Evolutionary conservation across 176 grass and related monocot genomes (phyloP).

Genomic region (Elaeis guineensis): DNA sequence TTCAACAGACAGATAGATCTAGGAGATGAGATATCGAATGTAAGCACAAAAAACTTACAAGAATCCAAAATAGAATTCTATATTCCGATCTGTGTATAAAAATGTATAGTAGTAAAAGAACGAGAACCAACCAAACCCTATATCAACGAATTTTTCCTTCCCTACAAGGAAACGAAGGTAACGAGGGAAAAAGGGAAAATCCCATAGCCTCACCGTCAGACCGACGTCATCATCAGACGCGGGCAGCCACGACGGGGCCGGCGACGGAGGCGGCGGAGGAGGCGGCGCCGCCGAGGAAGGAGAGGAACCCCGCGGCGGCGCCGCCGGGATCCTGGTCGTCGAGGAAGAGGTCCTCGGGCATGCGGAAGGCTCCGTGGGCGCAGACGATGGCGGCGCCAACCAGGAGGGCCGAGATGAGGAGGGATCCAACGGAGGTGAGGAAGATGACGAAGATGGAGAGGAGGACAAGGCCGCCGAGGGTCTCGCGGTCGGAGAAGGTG

Average conservation of each 20-base stretch:
- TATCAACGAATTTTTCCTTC: too few species aligned
- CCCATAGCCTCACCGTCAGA: too few species aligned
- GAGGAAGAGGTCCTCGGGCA: slow-evolving; percentile 8
- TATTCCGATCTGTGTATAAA: too few species aligned
- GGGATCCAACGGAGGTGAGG: slow-evolving; percentile 15
- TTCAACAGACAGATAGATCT: too few species aligned
- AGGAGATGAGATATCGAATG: too few species aligned
- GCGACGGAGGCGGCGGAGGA: background rate
- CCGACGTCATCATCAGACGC: slow-evolving; percentile 1
- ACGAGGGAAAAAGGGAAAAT: too few species aligned
- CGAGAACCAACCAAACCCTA: too few species aligned
- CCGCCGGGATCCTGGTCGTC: background rate
- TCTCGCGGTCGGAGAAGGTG: slow-evolving; percentile 13
- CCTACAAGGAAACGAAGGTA: too few species aligned
- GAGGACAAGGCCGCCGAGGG: slow-evolving; percentile 8
- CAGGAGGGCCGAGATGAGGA: slow-evolving; percentile 11
- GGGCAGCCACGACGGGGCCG: background rate
- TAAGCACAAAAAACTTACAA: too few species aligned
- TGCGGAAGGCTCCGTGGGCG: slow-evolving; percentile 2
- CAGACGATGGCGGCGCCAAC: background rate
- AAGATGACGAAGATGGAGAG: slow-evolving; percentile 17
- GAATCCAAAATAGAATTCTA: too few species aligned
- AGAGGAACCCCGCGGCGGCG: background rate
- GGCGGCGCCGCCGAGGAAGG: slow-evolving; percentile 7
- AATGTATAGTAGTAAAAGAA: too few species aligned